Percentiles rank a stretch among this genome's conserved stretches.
These are phyloP conservation scores for Rutstroemia sp. DNA, from an alignment of 2,329 filamentous ascomycete species.

Conservation along the genomic window DNA sequence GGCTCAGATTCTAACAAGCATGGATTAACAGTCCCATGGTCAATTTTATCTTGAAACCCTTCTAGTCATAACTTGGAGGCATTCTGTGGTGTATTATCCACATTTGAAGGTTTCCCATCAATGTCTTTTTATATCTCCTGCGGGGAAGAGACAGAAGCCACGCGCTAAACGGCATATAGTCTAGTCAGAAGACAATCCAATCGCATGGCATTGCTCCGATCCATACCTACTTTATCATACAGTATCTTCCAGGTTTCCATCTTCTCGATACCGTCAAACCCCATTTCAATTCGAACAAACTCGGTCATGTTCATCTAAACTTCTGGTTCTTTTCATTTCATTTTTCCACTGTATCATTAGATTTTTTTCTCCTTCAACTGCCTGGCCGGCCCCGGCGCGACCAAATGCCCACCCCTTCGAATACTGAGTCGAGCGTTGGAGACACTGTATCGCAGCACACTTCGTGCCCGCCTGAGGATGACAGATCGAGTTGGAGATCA, in stretches of 20 bases:
- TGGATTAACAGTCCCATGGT: no score
- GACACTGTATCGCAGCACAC: slow-evolving; percentile 25
- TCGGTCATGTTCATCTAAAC: slow-evolving; percentile 24
- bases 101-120: no score
- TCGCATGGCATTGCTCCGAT: slow-evolving; percentile 11
- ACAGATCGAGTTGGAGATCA: slow-evolving; percentile 29
- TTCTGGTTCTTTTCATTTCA: slow-evolving; percentile 11
- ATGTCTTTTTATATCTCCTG: neutral
- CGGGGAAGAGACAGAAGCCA: neutral
- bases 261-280: slow-evolving; percentile 13
- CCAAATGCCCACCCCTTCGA: slow-evolving; percentile 30
- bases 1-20: no score
- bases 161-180: neutral
- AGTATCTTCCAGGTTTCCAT: slow-evolving; percentile 7
- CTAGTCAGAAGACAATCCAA: neutral
- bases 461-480: slow-evolving; percentile 38
- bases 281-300: slow-evolving; percentile 17
- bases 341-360: slow-evolving; percentile 28
- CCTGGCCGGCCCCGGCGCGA: slow-evolving; percentile 27
- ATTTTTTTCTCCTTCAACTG: slow-evolving; percentile 16
- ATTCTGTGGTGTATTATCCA: no score
- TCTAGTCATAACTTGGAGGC: no score
- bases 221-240: slow-evolving; percentile 13
- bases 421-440: slow-evolving; percentile 20
- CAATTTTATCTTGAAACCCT: no score